These are phyloP conservation scores for Diaporthe australafricana DNA, from an alignment of 2,329 filamentous ascomycete genomes.

Conservation along the genomic window DNA sequence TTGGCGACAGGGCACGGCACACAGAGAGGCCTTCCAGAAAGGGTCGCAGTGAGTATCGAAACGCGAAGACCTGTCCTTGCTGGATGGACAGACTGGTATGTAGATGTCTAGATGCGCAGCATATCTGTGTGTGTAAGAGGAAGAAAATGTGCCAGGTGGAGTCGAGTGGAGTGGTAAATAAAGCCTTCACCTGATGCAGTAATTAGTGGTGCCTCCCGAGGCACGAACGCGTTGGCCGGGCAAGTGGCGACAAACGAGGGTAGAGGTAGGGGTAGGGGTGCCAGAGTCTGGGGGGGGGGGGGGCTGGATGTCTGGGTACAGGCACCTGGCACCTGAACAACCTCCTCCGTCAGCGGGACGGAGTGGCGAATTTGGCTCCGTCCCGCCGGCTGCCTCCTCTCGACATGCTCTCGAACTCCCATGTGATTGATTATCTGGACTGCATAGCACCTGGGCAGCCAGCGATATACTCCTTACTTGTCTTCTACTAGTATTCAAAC, in stretches of 20 bases:
- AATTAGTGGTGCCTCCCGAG: constrained; percentile 24
- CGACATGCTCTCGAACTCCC: not conserved
- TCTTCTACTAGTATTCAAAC: not conserved
- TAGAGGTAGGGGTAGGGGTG: not conserved
- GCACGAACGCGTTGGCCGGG: constrained; percentile 19
- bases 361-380: constrained; percentile 4
- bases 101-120: not conserved
- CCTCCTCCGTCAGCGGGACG: not conserved
- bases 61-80: not conserved
- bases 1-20: not conserved
- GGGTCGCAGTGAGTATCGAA: not conserved
- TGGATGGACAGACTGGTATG: not conserved
- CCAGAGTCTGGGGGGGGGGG: too few species aligned
- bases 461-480: too few species aligned
- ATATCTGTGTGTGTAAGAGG: not conserved
- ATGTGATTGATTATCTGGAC: not conserved
- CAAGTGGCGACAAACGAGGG: constrained; percentile 15
- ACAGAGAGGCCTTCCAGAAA: constrained; percentile 1
- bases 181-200: constrained; percentile 19
- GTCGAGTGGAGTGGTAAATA: constrained; percentile 28
- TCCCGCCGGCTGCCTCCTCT: constrained; percentile 12
- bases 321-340: not conserved
- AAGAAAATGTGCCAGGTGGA: constrained; percentile 21
- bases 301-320: too few species aligned
- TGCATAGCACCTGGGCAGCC: too few species aligned